phyloP scores from a whole-genome alignment of 768 basidiomycete species.

The Lepiota brunneoincarnata region DNA sequence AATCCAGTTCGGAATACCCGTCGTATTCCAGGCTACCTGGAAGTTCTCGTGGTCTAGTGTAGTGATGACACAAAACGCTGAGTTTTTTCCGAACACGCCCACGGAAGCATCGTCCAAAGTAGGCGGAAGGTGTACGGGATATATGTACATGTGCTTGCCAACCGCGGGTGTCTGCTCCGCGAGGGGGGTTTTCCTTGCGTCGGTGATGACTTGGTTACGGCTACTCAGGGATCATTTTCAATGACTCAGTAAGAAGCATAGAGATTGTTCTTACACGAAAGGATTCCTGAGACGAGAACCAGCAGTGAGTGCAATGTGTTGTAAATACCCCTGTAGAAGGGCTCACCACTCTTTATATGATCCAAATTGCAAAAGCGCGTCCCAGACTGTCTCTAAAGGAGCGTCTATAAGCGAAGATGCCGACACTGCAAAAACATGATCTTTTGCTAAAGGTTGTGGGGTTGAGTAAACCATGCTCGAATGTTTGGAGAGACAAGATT shows the following conservation, averaged over 20 bases:
- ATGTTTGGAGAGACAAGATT: no score
- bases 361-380: conserved; percentile 55
- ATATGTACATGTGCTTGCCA: conserved; percentile 47
- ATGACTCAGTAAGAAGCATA: background rate
- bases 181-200: conserved; percentile 35
- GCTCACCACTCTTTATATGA: conserved; percentile 61
- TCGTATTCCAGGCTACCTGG: conserved; percentile 55
- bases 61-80: conserved; percentile 45
- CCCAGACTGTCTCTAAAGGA: conserved; percentile 60
- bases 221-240: conserved; percentile 29
- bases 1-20: conserved; percentile 42
- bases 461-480: no score
- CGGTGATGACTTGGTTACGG: conserved; percentile 39
- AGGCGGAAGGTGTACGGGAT: conserved; percentile 58
- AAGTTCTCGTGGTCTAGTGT: conserved; percentile 49
- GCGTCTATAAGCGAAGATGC: conserved; percentile 58
- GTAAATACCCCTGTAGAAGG: background rate
- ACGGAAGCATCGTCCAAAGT: conserved; percentile 42
- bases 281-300: conserved; percentile 50
- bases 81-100: conserved; percentile 31
- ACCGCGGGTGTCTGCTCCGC: conserved; percentile 46
- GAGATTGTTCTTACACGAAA: conserved; percentile 47
- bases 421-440: conserved; percentile 45
- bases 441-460: conserved; percentile 18
- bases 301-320: background rate